Evolutionary conservation across 495 filamentous ascomycete species (phyloP), one percentile per base, ranked within the genome.

Genomic region (Annulohypoxylon nitens): DNA sequence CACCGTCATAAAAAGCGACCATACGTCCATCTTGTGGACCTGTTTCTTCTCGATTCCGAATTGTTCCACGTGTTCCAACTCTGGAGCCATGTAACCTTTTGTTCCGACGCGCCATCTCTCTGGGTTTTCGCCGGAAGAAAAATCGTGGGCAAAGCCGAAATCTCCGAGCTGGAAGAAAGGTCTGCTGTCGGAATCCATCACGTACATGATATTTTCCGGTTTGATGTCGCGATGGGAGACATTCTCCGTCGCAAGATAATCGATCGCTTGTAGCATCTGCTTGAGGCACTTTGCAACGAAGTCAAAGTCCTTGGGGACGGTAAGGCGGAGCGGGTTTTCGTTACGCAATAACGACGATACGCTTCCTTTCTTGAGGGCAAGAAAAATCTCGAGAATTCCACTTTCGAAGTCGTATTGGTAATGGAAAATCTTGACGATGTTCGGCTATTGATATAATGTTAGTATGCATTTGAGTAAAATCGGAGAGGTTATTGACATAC

Each of bases 211-310:
- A 75, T 93, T 93, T 69, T 90, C 89, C 0, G 91, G 91, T 78
- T 93, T 93, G 57, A 93, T 79, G 80, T 93, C 91, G 23, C 91
- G 82, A 75, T 93, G 90, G 55, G 92, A 87, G 63, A 93, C 88
- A 18, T 87, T 85, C 72, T 90, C 2, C 11, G 2, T 18, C 0
- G 54, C 57, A 1, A 79, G 59, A 47, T 66, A 76, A 58, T 78
- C 74, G 0, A 79, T 57, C 0, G 74, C 76, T 10, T 55, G 41
- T 8, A 79, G 71, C 47, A 79, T 76, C 20, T 80, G 71, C 45
- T 62, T 39, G 0, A 62, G 37, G 16, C 45, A 36, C 0, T 20
- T 26, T 0, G 25, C 2, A 39, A 67, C 3, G 11, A 60, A 43
- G 0, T 8, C 3, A 1, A 16, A 12, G 16, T 65, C 23, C 8